Percentiles rank a stretch among this genome's conserved stretches.
These are phyloP conservation scores for Cercospora berteroae DNA, from an alignment of 2,329 filamentous ascomycete species.

Conservation along the genomic window DNA sequence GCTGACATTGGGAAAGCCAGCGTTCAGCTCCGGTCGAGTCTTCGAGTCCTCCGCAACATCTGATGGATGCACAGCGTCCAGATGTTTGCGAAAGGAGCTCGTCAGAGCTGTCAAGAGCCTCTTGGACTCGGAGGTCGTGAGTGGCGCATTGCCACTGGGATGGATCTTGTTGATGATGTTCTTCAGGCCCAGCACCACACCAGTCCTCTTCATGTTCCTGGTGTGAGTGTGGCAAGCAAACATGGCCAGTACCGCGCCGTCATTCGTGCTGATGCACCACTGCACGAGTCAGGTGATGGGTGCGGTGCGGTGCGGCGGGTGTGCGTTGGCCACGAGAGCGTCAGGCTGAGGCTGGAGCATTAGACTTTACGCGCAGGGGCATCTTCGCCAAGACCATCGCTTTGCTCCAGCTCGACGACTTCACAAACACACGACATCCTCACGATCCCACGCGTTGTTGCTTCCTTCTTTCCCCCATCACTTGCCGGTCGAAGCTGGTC, in stretches of 20 bases:
- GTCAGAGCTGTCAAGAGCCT: conserved; percentile 61
- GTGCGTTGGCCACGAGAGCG: not conserved
- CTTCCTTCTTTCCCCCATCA: conserved; percentile 1
- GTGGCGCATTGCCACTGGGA: conserved; percentile 45
- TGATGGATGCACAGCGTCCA: conserved; percentile 58
- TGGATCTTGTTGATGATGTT: conserved; percentile 56
- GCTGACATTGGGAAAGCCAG: not conserved
- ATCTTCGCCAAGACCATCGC: not conserved
- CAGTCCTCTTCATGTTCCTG: conserved; percentile 52
- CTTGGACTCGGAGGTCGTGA: conserved; percentile 57
- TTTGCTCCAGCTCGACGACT: conserved; percentile 2
- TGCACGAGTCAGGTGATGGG: conserved; percentile 4
- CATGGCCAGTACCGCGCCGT: not conserved
- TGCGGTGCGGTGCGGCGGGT: not conserved
- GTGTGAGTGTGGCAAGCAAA: conserved; percentile 25
- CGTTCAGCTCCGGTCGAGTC: not conserved
- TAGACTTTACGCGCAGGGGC: not conserved
- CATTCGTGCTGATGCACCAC: not conserved
- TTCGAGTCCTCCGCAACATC: conserved; percentile 26
- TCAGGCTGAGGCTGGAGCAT: not conserved
- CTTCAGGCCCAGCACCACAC: conserved; percentile 47
- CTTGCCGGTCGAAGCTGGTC: conserved; percentile 1
- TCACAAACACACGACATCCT: not conserved
- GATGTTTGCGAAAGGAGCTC: conserved; percentile 61
- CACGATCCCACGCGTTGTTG: not conserved